A percentile compares a stretch with the other conserved stretches of the same genome.
Conservation (phyloP, 192 early-diverging fungal genomes). For the Podila clonocystis region DNA sequence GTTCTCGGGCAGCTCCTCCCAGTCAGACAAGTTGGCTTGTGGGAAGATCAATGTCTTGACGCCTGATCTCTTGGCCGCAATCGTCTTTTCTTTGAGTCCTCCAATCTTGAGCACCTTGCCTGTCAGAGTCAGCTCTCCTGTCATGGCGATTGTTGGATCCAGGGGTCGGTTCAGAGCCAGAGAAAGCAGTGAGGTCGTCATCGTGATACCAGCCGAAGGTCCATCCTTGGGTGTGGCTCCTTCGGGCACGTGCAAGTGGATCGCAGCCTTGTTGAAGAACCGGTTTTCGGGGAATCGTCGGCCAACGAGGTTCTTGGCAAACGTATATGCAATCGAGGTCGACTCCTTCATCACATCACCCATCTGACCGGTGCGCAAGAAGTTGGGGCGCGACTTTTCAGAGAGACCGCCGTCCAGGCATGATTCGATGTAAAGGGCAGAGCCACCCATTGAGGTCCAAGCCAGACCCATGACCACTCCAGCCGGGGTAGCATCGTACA, state of each 20-base stretch:
- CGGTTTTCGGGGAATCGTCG: constrained; percentile 81
- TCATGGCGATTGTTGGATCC: constrained; percentile 92
- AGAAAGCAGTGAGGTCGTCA: constrained; percentile 94
- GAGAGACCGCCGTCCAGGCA: constrained; percentile 83
- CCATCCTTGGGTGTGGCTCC: constrained; percentile 99
- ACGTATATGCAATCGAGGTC: constrained; percentile 95
- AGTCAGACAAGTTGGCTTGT: constrained; percentile 87
- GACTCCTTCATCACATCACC: constrained; percentile 99
- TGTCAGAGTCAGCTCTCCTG: constrained; percentile 97
- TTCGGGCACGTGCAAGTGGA: constrained; percentile 97
- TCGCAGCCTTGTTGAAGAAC: constrained; percentile 90
- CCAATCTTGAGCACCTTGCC: constrained; percentile 98
- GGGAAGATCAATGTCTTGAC: constrained; percentile 94
- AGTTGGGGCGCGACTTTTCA: constrained; percentile 61
- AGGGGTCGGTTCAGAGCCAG: constrained; percentile 86
- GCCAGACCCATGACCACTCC: constrained; percentile 99
- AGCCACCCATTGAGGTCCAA: constrained; percentile 97
- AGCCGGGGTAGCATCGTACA: constrained; percentile 90
- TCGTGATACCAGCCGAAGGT: constrained; percentile 94
- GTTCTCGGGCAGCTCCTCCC: constrained; percentile 95
- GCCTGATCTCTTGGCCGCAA: constrained; percentile 94
- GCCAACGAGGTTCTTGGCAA: constrained; percentile 85
- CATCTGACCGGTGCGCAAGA: constrained; percentile 94
- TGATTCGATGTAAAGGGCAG: constrained; percentile 95
- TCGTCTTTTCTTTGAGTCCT: constrained; percentile 97